Evolutionary conservation across 805 yeast genomes (phyloP), one percentile per base, ranked within the genome.

Genomic region (Starmerella sirachaensis): DNA sequence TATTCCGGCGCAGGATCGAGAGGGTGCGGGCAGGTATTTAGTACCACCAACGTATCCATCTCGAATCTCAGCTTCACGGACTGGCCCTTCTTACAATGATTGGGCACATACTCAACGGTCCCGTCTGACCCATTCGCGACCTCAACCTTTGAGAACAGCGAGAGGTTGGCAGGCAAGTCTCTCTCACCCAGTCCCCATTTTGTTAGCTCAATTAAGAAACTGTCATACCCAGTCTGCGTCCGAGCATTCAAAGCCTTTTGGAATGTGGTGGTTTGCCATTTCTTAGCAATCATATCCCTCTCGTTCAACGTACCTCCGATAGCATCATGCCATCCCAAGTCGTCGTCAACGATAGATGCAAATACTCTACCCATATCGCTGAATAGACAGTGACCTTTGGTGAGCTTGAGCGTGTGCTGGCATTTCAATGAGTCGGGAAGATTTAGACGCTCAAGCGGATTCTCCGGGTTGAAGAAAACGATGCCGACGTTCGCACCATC

Each of bases 11-110:
- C 31, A 8, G 42, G 38, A 19, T 39, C 42, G 9, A 39, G 35
- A 18, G 42, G 38, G 16, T 39, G 42, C n/a, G 42, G 42, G 19
- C 42, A 39, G 6, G 42, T 39, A 17, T 39, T 38, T 22, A 39
- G 16, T 12, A 25, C 31, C 17, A 39, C 39, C 16, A 39, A 17
- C 5, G 39, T 34, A 14, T 39, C 42, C 42, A 39, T 39, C 26
- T 39, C 42, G 28, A 39, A 39, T 3, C 42, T 12, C 29, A 39
- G 35, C 2, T 35, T 34, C n/a, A 39, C 35, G 8, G 22, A 9
- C 12, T 26, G 22, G 13, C 42, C 42, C 22, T 22, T 16, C 5
- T 25, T 16, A 18, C 28, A 17, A 18, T 39, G 31, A 16, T 14
- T 26, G 21, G 32, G 19, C 7, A 24, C 38, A 27, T 30, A 39